A percentile compares a stretch with the other conserved stretches of the same genome.
phyloP scores from a whole-genome alignment of 306 rosid species.

The Dalbergia oliveri region DNA sequence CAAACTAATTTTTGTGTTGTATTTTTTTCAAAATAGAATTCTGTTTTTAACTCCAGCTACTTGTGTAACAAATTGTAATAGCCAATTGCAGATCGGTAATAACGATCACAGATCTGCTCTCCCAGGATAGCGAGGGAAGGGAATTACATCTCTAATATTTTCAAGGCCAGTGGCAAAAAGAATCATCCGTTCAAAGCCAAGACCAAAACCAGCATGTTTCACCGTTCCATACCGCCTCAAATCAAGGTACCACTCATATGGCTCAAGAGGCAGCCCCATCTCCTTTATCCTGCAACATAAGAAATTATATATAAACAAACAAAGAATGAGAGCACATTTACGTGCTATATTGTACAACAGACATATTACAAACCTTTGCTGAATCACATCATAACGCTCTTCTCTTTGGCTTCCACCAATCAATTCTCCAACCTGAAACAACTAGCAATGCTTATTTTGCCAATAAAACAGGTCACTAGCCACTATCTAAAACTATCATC shows the following conservation, averaged over 20 bases:
- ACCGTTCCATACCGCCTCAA: slow-evolving; percentile 91
- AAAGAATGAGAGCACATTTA: background rate
- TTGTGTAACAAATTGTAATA: slow-evolving; percentile 24
- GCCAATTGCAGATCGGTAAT: background rate
- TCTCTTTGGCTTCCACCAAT: slow-evolving; percentile 98
- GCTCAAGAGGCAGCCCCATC: slow-evolving; percentile 80
- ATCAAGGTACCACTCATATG: slow-evolving; percentile 97
- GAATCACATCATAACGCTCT: slow-evolving; percentile 82
- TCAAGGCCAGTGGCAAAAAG: slow-evolving; percentile 95
- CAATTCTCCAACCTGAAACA: slow-evolving; percentile 90
- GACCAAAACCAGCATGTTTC: slow-evolving; percentile 88
- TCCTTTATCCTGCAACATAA: slow-evolving; percentile 73
- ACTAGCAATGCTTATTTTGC: background rate
- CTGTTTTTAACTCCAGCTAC: slow-evolving; percentile 24
- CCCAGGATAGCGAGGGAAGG: slow-evolving; percentile 96
- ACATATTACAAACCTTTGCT: slow-evolving; percentile 56
- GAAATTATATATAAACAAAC: background rate
- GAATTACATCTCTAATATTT: slow-evolving; percentile 93
- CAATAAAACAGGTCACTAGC: background rate
- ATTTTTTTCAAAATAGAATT: slow-evolving; percentile 34
- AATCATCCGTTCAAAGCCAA: slow-evolving; percentile 95
- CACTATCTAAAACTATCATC: background rate
- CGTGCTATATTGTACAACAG: background rate
- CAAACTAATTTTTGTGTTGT: background rate
- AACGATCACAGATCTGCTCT: slow-evolving; percentile 80